Conservation (phyloP, 2,329 filamentous ascomycete species). For the Tolypocladium capitatum region DNA sequence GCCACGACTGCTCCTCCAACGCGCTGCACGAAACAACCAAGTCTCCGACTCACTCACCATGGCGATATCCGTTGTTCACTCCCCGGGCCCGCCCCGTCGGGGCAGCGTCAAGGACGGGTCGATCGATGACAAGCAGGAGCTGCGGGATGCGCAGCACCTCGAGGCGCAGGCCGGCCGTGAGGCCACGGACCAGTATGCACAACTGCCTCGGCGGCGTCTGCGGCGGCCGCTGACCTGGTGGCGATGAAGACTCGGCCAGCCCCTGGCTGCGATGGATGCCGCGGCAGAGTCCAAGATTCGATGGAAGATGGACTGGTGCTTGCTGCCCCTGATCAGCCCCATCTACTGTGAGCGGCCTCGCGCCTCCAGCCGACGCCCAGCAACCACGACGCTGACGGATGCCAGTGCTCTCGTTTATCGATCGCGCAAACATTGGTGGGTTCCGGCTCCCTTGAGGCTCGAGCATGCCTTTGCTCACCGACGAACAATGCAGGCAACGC, state of each 20-base stretch:
- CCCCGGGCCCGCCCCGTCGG: neutral
- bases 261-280: conserved; percentile 36
- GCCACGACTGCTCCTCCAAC: neutral
- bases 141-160: neutral
- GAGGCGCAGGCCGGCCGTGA: neutral
- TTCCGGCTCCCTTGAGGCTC: neutral
- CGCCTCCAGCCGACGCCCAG: no score
- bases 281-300: conserved; percentile 42
- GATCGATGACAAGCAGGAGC: neutral
- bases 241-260: conserved; percentile 28
- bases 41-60: neutral
- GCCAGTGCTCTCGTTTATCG: conserved; percentile 37
- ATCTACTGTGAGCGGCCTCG: conserved; percentile 35
- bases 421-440: conserved; percentile 52
- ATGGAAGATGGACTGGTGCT: conserved; percentile 49
- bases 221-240: neutral
- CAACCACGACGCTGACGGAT: neutral
- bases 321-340: conserved; percentile 50
- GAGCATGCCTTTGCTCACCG: neutral
- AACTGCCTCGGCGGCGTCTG: no score
- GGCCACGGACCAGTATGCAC: neutral
- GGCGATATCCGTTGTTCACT: neutral
- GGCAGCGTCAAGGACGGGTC: neutral
- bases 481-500: conserved; percentile 34
- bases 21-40: neutral